Conservation (phyloP, 768 basidiomycete species). For the Mycena venus region DNA sequence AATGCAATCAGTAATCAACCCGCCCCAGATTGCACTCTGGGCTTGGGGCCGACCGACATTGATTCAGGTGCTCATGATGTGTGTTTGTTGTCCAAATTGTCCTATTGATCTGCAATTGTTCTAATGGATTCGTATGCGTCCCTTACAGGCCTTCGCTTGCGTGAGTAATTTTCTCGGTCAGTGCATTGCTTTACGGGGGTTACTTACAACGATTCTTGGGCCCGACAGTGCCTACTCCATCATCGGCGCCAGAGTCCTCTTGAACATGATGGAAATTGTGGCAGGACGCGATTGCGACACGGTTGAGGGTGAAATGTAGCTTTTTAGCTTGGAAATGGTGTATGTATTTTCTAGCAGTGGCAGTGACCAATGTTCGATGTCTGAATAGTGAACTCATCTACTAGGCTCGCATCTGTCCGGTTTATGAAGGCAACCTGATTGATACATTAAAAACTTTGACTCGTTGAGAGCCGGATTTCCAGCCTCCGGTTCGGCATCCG, state of each 20-base stretch:
- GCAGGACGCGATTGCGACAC: neutral
- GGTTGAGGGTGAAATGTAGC: neutral
- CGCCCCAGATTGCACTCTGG: constrained; percentile 14
- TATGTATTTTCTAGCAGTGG: too few relatives aligned
- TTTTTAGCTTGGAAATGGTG: too few relatives aligned
- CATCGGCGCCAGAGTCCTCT: neutral
- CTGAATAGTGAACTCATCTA: too few relatives aligned
- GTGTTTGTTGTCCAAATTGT: neutral
- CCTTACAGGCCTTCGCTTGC: neutral
- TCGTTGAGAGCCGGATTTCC: too few relatives aligned
- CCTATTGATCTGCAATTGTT: neutral
- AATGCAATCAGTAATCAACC: neutral
- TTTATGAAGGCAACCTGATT: too few relatives aligned
- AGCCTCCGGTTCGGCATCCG: too few relatives aligned
- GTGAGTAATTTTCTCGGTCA: neutral
- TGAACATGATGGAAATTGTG: constrained; percentile 9
- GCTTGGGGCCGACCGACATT: constrained; percentile 10
- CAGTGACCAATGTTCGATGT: too few relatives aligned
- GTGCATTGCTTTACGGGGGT: neutral
- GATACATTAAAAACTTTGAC: too few relatives aligned
- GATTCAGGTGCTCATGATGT: constrained; percentile 11
- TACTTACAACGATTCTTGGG: neutral
- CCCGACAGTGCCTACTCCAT: neutral
- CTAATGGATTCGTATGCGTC: neutral
- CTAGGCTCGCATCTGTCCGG: too few relatives aligned